Evolutionary conservation across 78 protist species (phyloP), one percentile per base, ranked within the genome.

Genomic region (Protostelium mycophagum): DNA sequence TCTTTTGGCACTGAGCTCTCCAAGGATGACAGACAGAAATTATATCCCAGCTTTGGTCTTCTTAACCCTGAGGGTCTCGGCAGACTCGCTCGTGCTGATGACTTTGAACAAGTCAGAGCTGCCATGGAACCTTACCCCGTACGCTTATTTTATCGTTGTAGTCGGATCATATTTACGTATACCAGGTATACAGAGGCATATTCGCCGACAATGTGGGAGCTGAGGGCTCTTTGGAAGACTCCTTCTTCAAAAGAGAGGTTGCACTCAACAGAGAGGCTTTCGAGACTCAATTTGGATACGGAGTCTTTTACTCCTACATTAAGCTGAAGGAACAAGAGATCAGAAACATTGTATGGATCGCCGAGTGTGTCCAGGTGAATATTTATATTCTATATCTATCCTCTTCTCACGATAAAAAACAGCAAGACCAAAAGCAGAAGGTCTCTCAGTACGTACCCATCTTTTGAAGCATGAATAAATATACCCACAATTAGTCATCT

Each of bases 261-360:
- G 31, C 93, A 37, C 91, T 98, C 38, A 90, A 95, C 96, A 86
- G 83, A 87, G 37, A 37, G 88, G 94, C 98, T 29, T 96, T 99
- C 88, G 89, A 92, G 95, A 91, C 90, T 87, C 99, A 97, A 89
- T 97, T 94, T 96, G 96, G 96, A 86, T 97, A 91, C 89, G 99
- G 98, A 88, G 88, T 93, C 63, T 98, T 97, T 96, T 99, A 97
- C 86, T 92, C 98, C 36, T 96, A 88, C 73, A 85, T 95, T 87
- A 88, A 84, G 88, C 97, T 98, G 85, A 97, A 96, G 96, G 99
- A 98, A 93, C 99, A 98, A 89, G 98, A 98, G 95, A 89, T 95
- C 86, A 93, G 98, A 88, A 98, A 98, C 97, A 95, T 98, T 63
- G 97, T 97, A 35, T 98, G 99, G 99, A 97, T 98, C 83, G 96